These are phyloP conservation scores for Scenedesmus sp. DNA, from an alignment of 163 green algal genomes.

Conservation along the genomic window DNA sequence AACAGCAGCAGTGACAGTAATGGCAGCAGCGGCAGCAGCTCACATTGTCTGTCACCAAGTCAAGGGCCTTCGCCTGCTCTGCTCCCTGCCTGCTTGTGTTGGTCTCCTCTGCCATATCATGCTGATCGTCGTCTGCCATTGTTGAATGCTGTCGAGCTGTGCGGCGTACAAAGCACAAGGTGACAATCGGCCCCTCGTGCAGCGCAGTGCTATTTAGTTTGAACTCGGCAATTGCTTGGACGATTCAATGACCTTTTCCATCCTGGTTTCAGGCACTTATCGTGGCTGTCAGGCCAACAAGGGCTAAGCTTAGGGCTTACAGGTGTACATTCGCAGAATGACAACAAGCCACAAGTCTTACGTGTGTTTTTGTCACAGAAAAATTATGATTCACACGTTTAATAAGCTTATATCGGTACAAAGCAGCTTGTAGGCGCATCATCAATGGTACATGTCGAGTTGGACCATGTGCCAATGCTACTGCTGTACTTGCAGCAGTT, in stretches of 20 bases:
- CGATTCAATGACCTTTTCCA: background rate
- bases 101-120: constrained; percentile 55
- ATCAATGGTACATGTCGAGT: background rate
- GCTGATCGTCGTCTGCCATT: constrained; percentile 61
- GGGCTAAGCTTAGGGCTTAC: background rate
- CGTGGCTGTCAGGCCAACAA: background rate
- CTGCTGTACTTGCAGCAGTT: background rate
- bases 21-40: constrained; percentile 21
- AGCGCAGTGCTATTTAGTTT: background rate
- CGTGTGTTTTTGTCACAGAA: background rate
- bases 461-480: background rate
- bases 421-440: background rate
- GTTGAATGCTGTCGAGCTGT: background rate
- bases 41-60: constrained; percentile 74
- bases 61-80: constrained; percentile 74
- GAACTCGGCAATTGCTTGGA: background rate
- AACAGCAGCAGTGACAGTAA: background rate
- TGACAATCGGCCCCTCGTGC: background rate
- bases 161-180: background rate
- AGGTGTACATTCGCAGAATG: background rate
- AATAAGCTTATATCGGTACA: background rate
- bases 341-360: background rate
- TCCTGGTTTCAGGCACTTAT: background rate
- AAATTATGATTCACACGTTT: no score
- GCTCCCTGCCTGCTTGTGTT: constrained; percentile 62